A percentile compares a stretch with the other conserved stretches of the same genome.
Evolutionary conservation across 768 basidiomycete genomes (phyloP).

Genomic region (Amanita thiersii): DNA sequence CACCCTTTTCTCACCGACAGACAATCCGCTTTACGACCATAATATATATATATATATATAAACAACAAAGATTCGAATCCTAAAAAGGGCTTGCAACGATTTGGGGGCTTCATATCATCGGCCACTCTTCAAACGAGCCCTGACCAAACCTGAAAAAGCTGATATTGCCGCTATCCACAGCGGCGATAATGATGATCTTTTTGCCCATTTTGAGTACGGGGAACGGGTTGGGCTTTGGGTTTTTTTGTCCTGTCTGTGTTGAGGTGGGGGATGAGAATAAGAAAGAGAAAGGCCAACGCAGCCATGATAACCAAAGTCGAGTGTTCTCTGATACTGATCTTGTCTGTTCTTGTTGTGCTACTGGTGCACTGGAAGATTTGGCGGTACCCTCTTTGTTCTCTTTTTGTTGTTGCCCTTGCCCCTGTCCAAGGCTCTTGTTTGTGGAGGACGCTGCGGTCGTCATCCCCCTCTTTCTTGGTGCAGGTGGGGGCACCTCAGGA

Average conservation of each 20-base stretch:
- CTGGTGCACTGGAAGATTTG: no score
- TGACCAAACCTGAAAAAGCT: conserved; percentile 87
- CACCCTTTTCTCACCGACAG: no score
- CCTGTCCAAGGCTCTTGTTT: background rate
- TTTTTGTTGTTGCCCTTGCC: background rate
- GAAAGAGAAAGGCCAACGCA: no score
- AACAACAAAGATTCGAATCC: background rate
- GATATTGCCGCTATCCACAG: conserved; percentile 79
- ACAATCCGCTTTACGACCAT: no score
- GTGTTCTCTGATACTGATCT: no score
- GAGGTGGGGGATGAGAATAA: conserved; percentile 17
- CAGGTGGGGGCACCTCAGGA: conserved; percentile 61
- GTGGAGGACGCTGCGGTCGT: background rate
- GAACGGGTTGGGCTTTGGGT: conserved; percentile 59
- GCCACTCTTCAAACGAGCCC: conserved; percentile 80
- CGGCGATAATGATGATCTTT: conserved; percentile 78
- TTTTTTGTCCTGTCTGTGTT: conserved; percentile 9
- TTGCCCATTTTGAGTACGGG: conserved; percentile 76
- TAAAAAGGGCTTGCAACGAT: no score
- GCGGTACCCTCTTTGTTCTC: background rate
- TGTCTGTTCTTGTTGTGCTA: no score
- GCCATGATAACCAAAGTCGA: no score
- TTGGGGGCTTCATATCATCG: conserved; percentile 61
- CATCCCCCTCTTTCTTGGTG: conserved; percentile 20
- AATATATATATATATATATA: no score